Conservation (phyloP, 257 asterid species). For the Osmanthus fragrans region DNA sequence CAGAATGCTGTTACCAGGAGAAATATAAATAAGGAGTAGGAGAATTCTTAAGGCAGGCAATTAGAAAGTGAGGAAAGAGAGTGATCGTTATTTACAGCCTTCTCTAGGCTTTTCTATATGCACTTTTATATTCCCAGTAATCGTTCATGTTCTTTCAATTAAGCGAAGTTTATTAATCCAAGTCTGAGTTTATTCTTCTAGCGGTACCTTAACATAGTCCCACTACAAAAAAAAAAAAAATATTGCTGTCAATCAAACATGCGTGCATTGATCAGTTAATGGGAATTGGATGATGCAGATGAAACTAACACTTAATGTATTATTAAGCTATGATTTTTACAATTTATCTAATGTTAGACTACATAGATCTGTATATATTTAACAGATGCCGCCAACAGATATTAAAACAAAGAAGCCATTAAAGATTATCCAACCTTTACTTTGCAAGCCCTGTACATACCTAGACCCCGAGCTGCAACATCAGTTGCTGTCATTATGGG, state of each 20-base stretch:
- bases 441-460: slow-evolving; percentile 42
- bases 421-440: background rate
- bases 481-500: slow-evolving; percentile 99
- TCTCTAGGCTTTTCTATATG: too few relatives aligned
- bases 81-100: too few relatives aligned
- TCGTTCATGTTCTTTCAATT: too few relatives aligned
- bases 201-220: too few relatives aligned
- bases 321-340: background rate
- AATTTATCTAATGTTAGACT: background rate
- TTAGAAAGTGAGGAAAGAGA: too few relatives aligned
- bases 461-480: slow-evolving; percentile 99
- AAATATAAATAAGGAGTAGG: too few relatives aligned
- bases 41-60: too few relatives aligned
- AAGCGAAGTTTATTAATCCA: too few relatives aligned
- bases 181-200: too few relatives aligned
- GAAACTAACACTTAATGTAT: background rate
- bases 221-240: too few relatives aligned
- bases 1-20: too few relatives aligned
- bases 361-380: background rate
- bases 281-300: background rate
- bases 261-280: background rate
- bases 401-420: background rate
- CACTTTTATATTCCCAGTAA: too few relatives aligned
- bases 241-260: background rate
- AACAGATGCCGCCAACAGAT: slow-evolving; percentile 5